Base-by-base conservation (phyloP, 106 monocot species). In the Posidonia australis region DNA sequence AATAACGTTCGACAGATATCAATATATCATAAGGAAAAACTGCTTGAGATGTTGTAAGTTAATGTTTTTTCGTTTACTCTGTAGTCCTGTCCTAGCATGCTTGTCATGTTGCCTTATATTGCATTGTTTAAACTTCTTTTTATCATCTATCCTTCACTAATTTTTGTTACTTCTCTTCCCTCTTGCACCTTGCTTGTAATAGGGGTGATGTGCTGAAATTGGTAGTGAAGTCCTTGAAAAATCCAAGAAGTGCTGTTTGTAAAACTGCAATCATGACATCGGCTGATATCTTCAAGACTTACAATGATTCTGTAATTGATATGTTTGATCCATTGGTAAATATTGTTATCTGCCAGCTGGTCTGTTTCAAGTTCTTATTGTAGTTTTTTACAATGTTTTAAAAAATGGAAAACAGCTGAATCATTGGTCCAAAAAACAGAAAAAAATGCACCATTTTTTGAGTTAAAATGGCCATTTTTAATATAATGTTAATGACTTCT, bases 191-290 rank as follows among this genome's bases (percentile, higher is more conserved):
- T 64, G 63, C 24, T 57, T 57, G 46, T 5, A 46, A 61, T 71
- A 94, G 94, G 65, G 80, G 10, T 28, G 54, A 67, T 67, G 78
- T 96, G 65, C 78, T 96, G 64, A 72, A 80, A 49, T 68, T 87
- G 62, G 58, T 96, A 19, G 90, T 90, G 28, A 96, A 86, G 71
- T 90, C 90, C 12, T 62, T 96, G 63, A 96, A 96, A 71, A 80
- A 76, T 67, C 96, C 96, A 64, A 86, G 96, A 76, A 96, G 96
- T 79, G 96, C 96, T 65, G 87, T 96, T 20, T 90, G 90, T 31
- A 96, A 96, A 73, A 90, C 96, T 44, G 86, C 96, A 78, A 69
- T 96, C 19, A 96, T 96, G 96, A 80, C 96, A 57, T 84, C 79
- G 51, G 82, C 86, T 23, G 96, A 96, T 53, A 78, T 96, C 46